A percentile compares a stretch with the other conserved stretches of the same genome.
Evolutionary conservation across 331 rosid species (phyloP).

Genomic region (Spiraea crenata): DNA sequence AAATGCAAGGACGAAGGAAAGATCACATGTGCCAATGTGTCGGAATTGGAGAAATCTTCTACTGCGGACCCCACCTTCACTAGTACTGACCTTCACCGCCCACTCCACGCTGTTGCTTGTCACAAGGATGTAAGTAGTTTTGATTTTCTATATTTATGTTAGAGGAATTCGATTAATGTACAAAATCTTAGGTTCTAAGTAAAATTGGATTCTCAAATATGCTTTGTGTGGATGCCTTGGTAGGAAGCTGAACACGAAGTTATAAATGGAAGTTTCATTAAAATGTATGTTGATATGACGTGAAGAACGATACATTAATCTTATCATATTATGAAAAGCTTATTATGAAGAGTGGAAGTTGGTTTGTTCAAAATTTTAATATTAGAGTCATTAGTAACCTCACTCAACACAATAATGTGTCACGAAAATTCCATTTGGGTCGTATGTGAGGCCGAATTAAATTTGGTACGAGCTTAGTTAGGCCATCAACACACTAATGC

Average conservation of each 20-base stretch:
- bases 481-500: neutral
- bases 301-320: no score
- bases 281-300: neutral
- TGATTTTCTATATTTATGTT: neutral
- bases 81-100: constrained; percentile 25
- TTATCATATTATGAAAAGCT: no score
- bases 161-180: neutral
- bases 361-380: no score
- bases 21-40: constrained; percentile 8
- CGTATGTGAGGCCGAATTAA: neutral
- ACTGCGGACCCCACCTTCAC: constrained; percentile 27
- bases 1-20: constrained; percentile 29
- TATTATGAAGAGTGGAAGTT: no score
- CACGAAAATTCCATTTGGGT: no score
- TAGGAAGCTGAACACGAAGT: no score
- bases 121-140: constrained; percentile 49
- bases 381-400: no score
- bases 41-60: constrained; percentile 16
- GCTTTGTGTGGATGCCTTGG: no score
- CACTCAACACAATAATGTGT: no score
- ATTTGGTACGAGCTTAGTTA: neutral
- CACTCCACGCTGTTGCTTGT: constrained; percentile 25
- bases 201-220: no score
- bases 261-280: no score
- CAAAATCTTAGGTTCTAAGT: neutral